Percentiles rank a stretch among this genome's conserved stretches.
These are phyloP conservation scores for Didymella glomerata DNA, from an alignment of 2,329 filamentous ascomycete species.

Conservation along the genomic window DNA sequence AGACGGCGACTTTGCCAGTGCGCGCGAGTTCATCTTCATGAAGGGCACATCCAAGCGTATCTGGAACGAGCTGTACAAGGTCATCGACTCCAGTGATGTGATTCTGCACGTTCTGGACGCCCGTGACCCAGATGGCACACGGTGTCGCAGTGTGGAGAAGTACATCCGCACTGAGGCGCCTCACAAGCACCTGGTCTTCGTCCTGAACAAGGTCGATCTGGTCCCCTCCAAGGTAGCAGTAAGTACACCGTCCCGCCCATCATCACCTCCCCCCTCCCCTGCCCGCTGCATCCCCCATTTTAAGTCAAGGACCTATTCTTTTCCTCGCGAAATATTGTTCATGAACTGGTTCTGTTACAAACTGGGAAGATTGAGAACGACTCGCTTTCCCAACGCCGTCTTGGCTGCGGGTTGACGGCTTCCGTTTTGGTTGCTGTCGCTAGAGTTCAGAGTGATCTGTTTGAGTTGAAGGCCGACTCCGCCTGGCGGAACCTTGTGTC, in stretches of 20 bases:
- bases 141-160: slow-evolving; percentile 90
- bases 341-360: slow-evolving; percentile 97
- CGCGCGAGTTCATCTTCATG: slow-evolving; percentile 78
- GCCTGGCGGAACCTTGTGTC: slow-evolving; percentile 69
- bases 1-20: slow-evolving; percentile 54
- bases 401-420: slow-evolving; percentile 73
- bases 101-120: slow-evolving; percentile 69
- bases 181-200: slow-evolving; percentile 93
- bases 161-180: slow-evolving; percentile 92
- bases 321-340: slow-evolving; percentile 52
- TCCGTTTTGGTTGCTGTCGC: slow-evolving; percentile 90
- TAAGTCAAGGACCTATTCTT: slow-evolving; percentile 88
- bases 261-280: slow-evolving; percentile 16
- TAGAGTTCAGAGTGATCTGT: slow-evolving; percentile 81
- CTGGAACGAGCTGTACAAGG: slow-evolving; percentile 91
- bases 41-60: slow-evolving; percentile 91
- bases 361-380: slow-evolving; percentile 91
- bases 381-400: slow-evolving; percentile 71
- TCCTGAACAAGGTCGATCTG: slow-evolving; percentile 91
- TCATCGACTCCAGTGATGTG: slow-evolving; percentile 94
- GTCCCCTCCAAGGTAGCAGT: slow-evolving; percentile 93
- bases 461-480: slow-evolving; percentile 95
- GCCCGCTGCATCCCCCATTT: slow-evolving; percentile 71
- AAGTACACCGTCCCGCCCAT: slow-evolving; percentile 63
- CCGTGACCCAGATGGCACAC: slow-evolving; percentile 67